Evolutionary conservation across 1,284 basidiomycete species (phyloP).

Genomic region (Leccinum variabile): DNA sequence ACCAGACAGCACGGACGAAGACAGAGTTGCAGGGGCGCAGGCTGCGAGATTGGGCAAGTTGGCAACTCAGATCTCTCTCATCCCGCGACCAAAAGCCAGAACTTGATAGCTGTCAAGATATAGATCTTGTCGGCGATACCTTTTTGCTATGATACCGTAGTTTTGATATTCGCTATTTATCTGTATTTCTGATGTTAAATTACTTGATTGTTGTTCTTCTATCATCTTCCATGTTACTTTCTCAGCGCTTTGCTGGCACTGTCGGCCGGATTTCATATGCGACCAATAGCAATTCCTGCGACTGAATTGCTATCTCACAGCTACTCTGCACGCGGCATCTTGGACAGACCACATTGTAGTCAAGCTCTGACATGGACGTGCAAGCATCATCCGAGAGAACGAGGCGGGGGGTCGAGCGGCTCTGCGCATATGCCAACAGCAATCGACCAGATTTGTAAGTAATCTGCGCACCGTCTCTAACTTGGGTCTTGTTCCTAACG

Average conservation of each 20-base stretch:
- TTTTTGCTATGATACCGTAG: not conserved
- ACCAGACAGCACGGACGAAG: conserved; percentile 27
- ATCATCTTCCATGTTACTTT: not conserved
- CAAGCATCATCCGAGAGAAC: conserved; percentile 37
- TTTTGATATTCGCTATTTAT: conserved; percentile 26
- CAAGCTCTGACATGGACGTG: conserved; percentile 12
- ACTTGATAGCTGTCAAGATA: conserved; percentile 12
- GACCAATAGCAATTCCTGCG: not conserved
- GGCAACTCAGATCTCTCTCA: conserved; percentile 22
- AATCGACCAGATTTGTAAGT: conserved; percentile 53
- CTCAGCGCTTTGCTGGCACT: not conserved
- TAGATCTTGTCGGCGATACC: conserved; percentile 10
- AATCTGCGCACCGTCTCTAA: not conserved
- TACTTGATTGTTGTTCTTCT: not conserved
- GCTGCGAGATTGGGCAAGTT: conserved; percentile 14
- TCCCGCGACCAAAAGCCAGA: conserved; percentile 28
- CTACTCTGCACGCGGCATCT: not conserved
- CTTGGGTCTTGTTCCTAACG: not conserved
- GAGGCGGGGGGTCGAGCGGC: conserved; percentile 42
- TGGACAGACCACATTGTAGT: not conserved
- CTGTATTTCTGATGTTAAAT: conserved; percentile 16
- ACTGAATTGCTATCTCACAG: not conserved
- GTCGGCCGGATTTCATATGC: not conserved
- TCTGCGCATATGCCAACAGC: conserved; percentile 35
- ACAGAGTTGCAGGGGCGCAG: not conserved